Base-by-base conservation (phyloP, 768 basidiomycete species). In the Suillus decipiens region DNA sequence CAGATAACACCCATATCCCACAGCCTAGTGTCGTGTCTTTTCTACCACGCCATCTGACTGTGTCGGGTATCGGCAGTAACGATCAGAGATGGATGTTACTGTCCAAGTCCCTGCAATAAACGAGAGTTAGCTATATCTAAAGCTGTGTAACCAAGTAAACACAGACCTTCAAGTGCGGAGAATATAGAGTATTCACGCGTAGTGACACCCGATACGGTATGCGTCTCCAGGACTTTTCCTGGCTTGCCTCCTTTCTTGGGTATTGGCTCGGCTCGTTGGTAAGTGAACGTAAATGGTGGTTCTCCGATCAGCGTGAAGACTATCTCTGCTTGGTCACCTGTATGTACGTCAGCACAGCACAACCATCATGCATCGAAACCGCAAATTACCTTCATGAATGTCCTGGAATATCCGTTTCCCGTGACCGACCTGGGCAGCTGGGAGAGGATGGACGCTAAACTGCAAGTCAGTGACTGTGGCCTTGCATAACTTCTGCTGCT, bases 251-350 rank as follows among this genome's bases (percentile, higher is more conserved):
- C 88, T 72, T 90, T 91, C 77, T 83, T 86, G 4, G 79, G 74
- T 57, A 80, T 82, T 22, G 87, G 82, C 75, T 93, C 93, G 2
- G 92, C 84, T 54, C 93, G 86, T 73, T 95, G 92, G 76, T 96
- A 96, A 0, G 95, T 95, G 77, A 99, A 98, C 1, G 95, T 90
- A 78, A 98, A 99, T 0, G 97, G 97, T 19, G 97, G 90, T 72
- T 93, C 90, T 51, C 97, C 97, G 37, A 89, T 81, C 60, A 99
- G 84, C 3, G 89, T 88, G 75, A 99, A 98, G 47, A 89, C 77
- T 63, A 99, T 97, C 75, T 95, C 93, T 19, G 96, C 95, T 79
- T 97, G 91, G 71, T 95, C 93, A 61, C 93, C 92, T 93, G 66
- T 14, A 45, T 63, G 61, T 60, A 60, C 34, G 61, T 63, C 22